These are phyloP conservation scores for Medicago arabica DNA, from an alignment of 306 rosid species.

Conservation along the genomic window DNA sequence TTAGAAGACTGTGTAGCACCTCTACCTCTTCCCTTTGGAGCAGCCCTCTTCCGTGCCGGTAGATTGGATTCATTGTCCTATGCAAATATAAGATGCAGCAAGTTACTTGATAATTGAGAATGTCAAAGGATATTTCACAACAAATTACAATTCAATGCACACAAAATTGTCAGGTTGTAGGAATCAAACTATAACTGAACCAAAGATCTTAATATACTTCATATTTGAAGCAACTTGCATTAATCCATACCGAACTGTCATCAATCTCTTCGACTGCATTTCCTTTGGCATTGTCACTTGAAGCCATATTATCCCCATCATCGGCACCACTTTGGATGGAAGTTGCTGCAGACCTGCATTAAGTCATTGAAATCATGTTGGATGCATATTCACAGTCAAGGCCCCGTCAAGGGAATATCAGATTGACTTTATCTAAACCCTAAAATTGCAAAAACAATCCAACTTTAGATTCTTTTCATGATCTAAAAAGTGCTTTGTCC, in stretches of 20 bases:
- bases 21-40: slow-evolving; percentile 88
- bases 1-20: slow-evolving; percentile 78
- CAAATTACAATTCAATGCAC: slow-evolving; percentile 25
- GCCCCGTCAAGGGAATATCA: slow-evolving; percentile 15
- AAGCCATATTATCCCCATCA: slow-evolving; percentile 51
- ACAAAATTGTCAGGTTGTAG: slow-evolving; percentile 33
- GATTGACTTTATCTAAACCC: slow-evolving; percentile 33
- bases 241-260: slow-evolving; percentile 77
- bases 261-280: slow-evolving; percentile 62
- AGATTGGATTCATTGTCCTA: slow-evolving; percentile 76
- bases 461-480: slow-evolving; percentile 28
- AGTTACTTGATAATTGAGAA: slow-evolving; percentile 30
- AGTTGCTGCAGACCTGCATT: slow-evolving; percentile 77
- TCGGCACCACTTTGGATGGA: slow-evolving; percentile 58
- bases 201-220: slow-evolving; percentile 34
- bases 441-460: slow-evolving; percentile 13
- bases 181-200: slow-evolving; percentile 25
- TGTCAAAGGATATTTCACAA: slow-evolving; percentile 21
- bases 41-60: slow-evolving; percentile 75
- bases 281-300: slow-evolving; percentile 63
- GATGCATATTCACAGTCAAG: slow-evolving; percentile 16
- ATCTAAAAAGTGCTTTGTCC: slow-evolving; percentile 7
- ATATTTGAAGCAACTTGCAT: slow-evolving; percentile 19
- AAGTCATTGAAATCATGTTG: slow-evolving; percentile 36
- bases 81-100: slow-evolving; percentile 37